phyloP scores from a whole-genome alignment of 1,284 basidiomycete species.

The Sanghuangporus sanghuang region DNA sequence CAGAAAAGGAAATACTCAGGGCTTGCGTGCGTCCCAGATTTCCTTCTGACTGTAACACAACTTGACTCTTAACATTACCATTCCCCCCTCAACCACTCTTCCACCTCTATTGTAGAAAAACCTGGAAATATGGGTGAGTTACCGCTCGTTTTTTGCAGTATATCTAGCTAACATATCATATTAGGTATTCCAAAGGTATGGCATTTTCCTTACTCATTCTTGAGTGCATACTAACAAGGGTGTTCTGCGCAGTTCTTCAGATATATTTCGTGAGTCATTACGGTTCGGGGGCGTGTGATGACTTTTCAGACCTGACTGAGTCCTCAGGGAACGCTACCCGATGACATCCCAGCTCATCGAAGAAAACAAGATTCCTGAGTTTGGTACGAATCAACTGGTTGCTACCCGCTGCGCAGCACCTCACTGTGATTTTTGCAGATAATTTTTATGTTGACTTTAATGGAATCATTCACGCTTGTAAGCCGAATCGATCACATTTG shows the following conservation, averaged over 20 bases:
- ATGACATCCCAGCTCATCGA: constrained; percentile 96
- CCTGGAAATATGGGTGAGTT: not conserved
- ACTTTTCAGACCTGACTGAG: constrained; percentile 13
- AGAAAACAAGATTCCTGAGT: constrained; percentile 96
- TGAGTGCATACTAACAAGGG: constrained; percentile 1
- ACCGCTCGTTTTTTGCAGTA: not conserved
- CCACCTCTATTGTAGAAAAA: not conserved
- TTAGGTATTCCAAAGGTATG: constrained; percentile 25
- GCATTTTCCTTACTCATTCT: constrained; percentile 2
- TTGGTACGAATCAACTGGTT: constrained; percentile 43
- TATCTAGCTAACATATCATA: not conserved
- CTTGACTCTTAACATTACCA: not conserved
- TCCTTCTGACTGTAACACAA: not conserved
- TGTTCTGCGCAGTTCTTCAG: constrained; percentile 61
- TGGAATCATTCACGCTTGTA: constrained; percentile 97
- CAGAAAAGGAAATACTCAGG: no score
- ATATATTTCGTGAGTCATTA: constrained; percentile 67
- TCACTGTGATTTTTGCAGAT: constrained; percentile 39
- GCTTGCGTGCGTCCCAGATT: no score
- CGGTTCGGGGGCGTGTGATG: not conserved
- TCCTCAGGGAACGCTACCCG: constrained; percentile 87
- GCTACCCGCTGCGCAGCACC: not conserved
- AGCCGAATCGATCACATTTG: constrained; percentile 25
- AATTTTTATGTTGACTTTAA: constrained; percentile 96
- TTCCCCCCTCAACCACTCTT: not conserved